Base-by-base conservation (phyloP, 495 filamentous ascomycete species). In the Penicillium parvum region DNA sequence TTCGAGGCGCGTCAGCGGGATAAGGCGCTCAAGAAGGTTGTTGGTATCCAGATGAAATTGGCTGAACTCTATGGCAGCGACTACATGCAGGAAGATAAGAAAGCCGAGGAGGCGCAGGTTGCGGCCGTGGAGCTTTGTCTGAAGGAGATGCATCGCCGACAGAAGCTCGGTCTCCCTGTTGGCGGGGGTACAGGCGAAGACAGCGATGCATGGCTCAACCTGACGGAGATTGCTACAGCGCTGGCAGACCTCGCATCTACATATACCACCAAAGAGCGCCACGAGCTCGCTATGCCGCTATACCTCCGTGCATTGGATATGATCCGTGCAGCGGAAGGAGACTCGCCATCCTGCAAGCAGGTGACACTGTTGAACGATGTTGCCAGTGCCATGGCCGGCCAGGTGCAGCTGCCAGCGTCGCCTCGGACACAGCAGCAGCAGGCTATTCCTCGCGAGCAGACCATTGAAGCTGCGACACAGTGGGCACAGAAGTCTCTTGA, bases 221-320 rank as follows among this genome's bases (percentile, higher is more conserved):
- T 81, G 7, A 77, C 78, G 37, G 79, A 91, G 61, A 77, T 84
- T 29, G 88, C 87, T 6, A 83, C 76, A 0, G 71, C 86, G 7
- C 60, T 95, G 22, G 81, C 48, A 0, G 85, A 84, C 4, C 73
- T 97, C 17, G 91, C 76, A 14, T 68, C 77, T 19, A 78, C 78
- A 48, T 96, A 95, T 64, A 76, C 80, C 45, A 66, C 68, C 32
- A 79, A 79, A 52, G 70, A 82, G 37, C 76, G 82, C 45, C 76
- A 84, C 48, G 85, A 87, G 43, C 80, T 96, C 6, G 85, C 92
- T 11, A 75, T 87, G 19, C 90, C 91, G n/a, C 70, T 97, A 25
- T 95, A 86, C 59, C 74, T 97, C 49, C 90, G 90, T 49, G 85
- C 90, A 2, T 67, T 96, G 28, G 68, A 79, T 20, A 57, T 91